Conservation (phyloP, 2,329 filamentous ascomycete species). For the Botryotinia globosa region DNA sequence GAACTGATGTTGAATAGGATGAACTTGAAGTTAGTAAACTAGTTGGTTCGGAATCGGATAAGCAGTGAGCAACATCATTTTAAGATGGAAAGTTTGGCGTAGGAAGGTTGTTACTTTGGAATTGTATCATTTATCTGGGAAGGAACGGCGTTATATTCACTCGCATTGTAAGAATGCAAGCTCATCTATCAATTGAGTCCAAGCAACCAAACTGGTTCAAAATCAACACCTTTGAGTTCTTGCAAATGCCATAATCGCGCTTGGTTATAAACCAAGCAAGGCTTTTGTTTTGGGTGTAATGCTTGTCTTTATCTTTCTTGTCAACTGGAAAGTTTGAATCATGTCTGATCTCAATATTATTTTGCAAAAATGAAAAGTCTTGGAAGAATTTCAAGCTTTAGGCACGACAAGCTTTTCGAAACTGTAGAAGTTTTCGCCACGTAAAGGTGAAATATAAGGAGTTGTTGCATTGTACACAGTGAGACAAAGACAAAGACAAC, state of each 20-base stretch:
- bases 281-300: background rate
- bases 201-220: background rate
- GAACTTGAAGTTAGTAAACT: constrained; percentile 21
- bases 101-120: background rate
- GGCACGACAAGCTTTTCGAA: background rate
- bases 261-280: background rate
- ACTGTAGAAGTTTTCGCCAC: background rate
- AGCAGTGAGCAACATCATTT: too few relatives aligned
- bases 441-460: background rate
- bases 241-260: background rate
- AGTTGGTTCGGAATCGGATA: background rate
- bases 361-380: background rate
- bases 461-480: background rate
- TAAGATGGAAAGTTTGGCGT: background rate
- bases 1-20: constrained; percentile 11
- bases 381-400: background rate
- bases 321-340: background rate
- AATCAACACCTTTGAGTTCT: background rate
- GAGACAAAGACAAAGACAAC: background rate
- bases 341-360: background rate
- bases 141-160: background rate
- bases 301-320: background rate
- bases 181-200: background rate
- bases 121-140: background rate
- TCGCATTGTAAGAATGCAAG: background rate